Base-by-base conservation (phyloP, 2,329 filamentous ascomycete species). In the Biscogniauxia mediterranea region DNA sequence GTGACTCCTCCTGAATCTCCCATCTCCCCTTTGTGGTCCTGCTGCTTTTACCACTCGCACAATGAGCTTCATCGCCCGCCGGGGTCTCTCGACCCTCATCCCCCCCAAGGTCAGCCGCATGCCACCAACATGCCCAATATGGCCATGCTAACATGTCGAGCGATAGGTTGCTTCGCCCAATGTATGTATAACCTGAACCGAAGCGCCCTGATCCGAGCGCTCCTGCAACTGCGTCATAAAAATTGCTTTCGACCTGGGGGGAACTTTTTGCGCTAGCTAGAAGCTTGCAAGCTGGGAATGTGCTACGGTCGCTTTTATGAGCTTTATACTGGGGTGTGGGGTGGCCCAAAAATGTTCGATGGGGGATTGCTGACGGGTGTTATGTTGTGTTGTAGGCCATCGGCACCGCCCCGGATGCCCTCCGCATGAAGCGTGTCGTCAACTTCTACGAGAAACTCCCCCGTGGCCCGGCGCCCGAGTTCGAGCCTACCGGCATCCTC, bases 361-460 rank as follows among this genome's bases (percentile, higher is more conserved):
- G 53, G 50, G 53, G 50, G 55, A 56, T 66, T 70, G 74, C 79
- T 83, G 71, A 82, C 71, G 68, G 59, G 62, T 66, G 11, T 1
- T 64, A 63, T 61, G 52, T 32, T 32, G 7, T 32, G 23, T 32
- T 9, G 2, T 69, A 98, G 95, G 93, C 91, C 73, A 93, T 99
- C 77, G 94, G 95, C 75, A 90, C 91, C 77, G 93, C 93, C 71
- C 92, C 93, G 77, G 94, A 98, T 88, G 95, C 95, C 76, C 87
- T 93, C 76, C 92, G 94, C 78, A 98, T 99, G 95, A 91, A 96
- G 79, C 91, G 93, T 74, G 93, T 99, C 72, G 94, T 98, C 79
- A 92, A 86, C 83, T 98, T 99, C 87, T 99, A 99, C 87, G 92
- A 96, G 84, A 96, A 94, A 81, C 92, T 99, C 63, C 95, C 96